These are phyloP conservation scores for Nicotiana attenuata DNA, from an alignment of 257 asterid genomes.

Conservation along the genomic window DNA sequence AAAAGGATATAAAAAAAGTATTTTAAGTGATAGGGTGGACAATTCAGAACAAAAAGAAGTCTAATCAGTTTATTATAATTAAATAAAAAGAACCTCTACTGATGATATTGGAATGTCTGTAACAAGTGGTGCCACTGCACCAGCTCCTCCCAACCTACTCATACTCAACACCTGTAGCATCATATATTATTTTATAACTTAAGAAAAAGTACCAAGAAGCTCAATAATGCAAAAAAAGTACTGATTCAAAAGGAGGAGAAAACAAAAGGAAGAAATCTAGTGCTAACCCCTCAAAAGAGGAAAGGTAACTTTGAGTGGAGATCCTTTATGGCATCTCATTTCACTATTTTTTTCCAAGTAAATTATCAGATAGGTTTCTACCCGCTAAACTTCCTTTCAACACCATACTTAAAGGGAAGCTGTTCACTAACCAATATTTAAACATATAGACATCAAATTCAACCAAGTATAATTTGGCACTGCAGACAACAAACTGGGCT, in stretches of 20 bases:
- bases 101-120: conserved; percentile 84
- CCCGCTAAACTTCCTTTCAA: background rate
- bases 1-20: background rate
- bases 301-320: conserved; percentile 7
- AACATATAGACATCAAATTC: background rate
- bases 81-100: conserved; percentile 45
- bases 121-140: conserved; percentile 97
- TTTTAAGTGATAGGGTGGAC: background rate
- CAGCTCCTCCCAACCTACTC: conserved; percentile 99
- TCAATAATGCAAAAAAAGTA: conserved; percentile 10
- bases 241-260: conserved; percentile 1
- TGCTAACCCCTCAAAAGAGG: background rate
- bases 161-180: conserved; percentile 84
- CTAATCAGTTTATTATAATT: background rate
- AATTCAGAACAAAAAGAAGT: background rate
- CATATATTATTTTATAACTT: conserved; percentile 5
- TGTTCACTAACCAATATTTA: background rate
- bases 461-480: background rate
- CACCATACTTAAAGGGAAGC: background rate
- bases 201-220: background rate
- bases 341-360: background rate
- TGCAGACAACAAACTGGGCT: background rate
- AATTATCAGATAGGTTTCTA: background rate
- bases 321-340: conserved; percentile 2
- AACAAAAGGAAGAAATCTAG: background rate